Conservation (phyloP, 305 asterid genomes). For the Solanum hybrid region DNA sequence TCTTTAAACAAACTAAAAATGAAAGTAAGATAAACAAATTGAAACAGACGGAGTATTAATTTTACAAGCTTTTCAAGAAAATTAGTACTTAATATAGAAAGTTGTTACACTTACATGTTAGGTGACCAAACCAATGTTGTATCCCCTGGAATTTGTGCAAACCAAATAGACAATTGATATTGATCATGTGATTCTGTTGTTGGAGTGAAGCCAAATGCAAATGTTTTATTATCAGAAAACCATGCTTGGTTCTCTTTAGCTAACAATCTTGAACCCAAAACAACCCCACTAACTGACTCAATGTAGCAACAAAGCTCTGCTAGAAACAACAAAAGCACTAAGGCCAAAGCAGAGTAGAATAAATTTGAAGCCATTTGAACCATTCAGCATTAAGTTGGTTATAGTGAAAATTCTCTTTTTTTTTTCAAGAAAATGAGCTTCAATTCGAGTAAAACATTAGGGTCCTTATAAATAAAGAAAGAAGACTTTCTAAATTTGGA, state of each 20-base stretch:
- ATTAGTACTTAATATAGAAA: not conserved
- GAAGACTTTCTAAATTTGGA: not conserved
- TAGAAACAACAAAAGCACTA: constrained; percentile 15
- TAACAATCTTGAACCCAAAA: constrained; percentile 46
- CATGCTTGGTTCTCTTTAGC: constrained; percentile 55
- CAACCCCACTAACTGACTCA: constrained; percentile 21
- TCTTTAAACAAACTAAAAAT: not conserved
- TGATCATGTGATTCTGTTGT: constrained; percentile 18
- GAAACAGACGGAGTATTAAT: not conserved
- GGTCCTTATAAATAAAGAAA: not conserved
- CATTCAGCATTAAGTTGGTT: not conserved
- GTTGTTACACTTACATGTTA: constrained; percentile 38
- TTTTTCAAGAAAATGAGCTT: not conserved
- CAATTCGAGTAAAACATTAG: constrained; percentile 4
- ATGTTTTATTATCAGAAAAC: constrained; percentile 69
- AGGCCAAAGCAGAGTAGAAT: constrained; percentile 10
- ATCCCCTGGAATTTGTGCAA: constrained; percentile 64
- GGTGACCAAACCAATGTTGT: constrained; percentile 72
- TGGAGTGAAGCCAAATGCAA: constrained; percentile 63
- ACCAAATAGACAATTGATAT: constrained; percentile 68
- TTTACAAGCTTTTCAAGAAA: not conserved
- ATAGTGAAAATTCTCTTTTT: not conserved
- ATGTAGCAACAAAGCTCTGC: constrained; percentile 16
- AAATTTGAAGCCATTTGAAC: not conserved
- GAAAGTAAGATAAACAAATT: not conserved